Base-by-base conservation (phyloP, 148 eudicot species). In the Chenopodium berlandieri region DNA sequence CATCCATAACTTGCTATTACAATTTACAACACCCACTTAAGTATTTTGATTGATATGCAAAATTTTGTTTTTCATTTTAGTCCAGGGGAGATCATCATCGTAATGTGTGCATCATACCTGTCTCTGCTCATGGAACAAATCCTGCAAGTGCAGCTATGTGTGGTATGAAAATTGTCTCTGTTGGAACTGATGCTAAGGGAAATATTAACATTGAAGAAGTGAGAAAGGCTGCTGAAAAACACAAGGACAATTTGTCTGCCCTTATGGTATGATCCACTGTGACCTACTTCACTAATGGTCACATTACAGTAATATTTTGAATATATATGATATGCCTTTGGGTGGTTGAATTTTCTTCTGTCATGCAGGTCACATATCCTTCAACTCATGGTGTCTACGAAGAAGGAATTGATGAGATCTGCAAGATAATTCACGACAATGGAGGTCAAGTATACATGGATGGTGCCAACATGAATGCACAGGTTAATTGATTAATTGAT, bases 401-500 rank as follows among this genome's bases (percentile, higher is more conserved):
- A 87, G 99, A 96, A 89, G 98, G 97, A 68, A 96, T 96, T 85
- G 98, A 96, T 83, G 98, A 96, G 85, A 96, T 96, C 75, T 96
- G 98, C 85, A 92, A 91, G 86, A 96, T 96, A 52, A 94, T 96
- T 81, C 98, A 96, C 80, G 99, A 94, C 78, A 96, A 94, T 77
- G 99, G 99, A n/a, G 99, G 98, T 79, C 98, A 96, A 90, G 99
- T 96, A 63, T 96, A 96, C 91, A 96, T 96, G 99, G 99, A 96
- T 89, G 99, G 99, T 81, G 99, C 99, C 67, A 96, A 96, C 97
- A 96, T 94, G 99, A 94, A 96, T 82, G 99, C 98, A 75, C 99
- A 96, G 98, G 99, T 96, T 79, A 27, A 78, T 84, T 78, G 64
- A 71, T 25, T 82, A 27, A 78, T 84, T 78, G 64, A 71, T 25